A percentile compares a stretch with the other conserved stretches of the same genome.
phyloP scores from a whole-genome alignment of 2,329 filamentous ascomycete genomes.

The Paecilomyces formosus region DNA sequence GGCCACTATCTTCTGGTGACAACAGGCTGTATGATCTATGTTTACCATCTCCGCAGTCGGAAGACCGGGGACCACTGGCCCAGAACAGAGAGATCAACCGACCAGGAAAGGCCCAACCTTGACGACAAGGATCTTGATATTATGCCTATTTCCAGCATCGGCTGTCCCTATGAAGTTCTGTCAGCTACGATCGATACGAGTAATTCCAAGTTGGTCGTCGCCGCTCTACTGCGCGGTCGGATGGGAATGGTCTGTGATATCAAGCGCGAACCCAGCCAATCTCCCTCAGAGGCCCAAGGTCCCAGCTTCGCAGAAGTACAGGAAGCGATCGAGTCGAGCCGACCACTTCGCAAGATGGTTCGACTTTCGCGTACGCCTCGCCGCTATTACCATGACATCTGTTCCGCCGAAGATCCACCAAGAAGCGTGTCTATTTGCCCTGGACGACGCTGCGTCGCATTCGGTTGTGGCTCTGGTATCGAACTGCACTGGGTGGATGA shows the following conservation, averaged over 20 bases:
- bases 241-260: constrained; percentile 56
- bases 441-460: constrained; percentile 57
- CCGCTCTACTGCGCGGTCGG: constrained; percentile 52
- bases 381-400: constrained; percentile 46
- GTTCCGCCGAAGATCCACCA: constrained; percentile 55
- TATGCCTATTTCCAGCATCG: constrained; percentile 44
- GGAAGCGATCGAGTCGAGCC: constrained; percentile 1
- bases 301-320: constrained; percentile 3
- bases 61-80: constrained; percentile 5
- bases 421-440: constrained; percentile 60
- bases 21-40: constrained; percentile 46
- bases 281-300: constrained; percentile 8
- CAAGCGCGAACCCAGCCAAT: constrained; percentile 9
- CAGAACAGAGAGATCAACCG: not conserved
- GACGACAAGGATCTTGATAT: constrained; percentile 26
- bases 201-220: constrained; percentile 47
- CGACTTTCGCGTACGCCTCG: constrained; percentile 25
- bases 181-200: constrained; percentile 58
- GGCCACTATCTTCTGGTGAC: constrained; percentile 52
- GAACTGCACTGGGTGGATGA: constrained; percentile 56
- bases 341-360: constrained; percentile 13
- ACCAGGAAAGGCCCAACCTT: constrained; percentile 10
- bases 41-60: constrained; percentile 42
- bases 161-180: constrained; percentile 51
- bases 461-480: constrained; percentile 56